Percentiles rank a stretch among this genome's conserved stretches.
phyloP scores from a whole-genome alignment of 768 basidiomycete genomes.

The Termitomyces sp. region DNA sequence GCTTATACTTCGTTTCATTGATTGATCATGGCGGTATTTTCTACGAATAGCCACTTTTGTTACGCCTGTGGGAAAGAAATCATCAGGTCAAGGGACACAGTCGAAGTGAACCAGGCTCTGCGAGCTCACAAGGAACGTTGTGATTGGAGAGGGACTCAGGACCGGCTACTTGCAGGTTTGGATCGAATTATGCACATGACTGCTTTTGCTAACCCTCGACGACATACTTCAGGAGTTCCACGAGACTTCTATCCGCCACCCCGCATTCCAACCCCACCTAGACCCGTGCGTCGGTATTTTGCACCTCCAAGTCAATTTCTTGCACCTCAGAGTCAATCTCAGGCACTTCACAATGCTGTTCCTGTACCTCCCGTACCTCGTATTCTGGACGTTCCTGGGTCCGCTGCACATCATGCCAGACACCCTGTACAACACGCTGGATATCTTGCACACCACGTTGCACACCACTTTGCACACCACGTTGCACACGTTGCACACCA shows the following conservation, averaged over 20 bases:
- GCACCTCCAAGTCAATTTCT: no score
- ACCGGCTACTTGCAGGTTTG: background rate
- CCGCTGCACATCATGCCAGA: no score
- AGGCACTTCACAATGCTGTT: no score
- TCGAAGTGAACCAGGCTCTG: background rate
- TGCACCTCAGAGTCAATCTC: no score
- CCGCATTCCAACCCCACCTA: no score
- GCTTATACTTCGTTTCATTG: background rate
- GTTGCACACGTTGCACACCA: no score
- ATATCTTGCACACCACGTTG: background rate
- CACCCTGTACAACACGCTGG: background rate
- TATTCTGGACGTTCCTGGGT: no score
- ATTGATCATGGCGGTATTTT: background rate
- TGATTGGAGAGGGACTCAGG: background rate
- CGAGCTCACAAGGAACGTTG: background rate
- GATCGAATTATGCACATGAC: background rate
- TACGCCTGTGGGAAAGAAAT: constrained; percentile 46
- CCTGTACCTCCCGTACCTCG: no score
- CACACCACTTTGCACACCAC: background rate
- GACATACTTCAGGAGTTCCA: no score
- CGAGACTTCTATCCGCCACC: no score
- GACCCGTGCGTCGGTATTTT: no score
- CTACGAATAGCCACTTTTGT: constrained; percentile 39
- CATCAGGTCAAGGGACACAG: constrained; percentile 16
- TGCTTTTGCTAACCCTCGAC: background rate